Conservation (phyloP, 768 basidiomycete species). For the Galerina marginata region DNA sequence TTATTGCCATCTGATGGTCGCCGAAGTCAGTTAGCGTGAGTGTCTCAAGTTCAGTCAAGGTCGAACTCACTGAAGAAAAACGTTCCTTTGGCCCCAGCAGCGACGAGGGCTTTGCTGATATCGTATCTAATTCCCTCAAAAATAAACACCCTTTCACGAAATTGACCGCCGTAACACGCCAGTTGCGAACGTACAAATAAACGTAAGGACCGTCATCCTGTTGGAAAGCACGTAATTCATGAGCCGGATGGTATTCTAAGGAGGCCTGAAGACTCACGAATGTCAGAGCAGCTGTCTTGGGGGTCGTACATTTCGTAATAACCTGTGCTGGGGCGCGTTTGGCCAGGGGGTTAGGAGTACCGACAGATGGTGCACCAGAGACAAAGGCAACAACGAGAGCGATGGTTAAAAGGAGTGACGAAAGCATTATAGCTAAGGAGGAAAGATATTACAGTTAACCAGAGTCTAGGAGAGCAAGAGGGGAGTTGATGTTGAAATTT, state of each 20-base stretch:
- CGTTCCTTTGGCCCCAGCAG: constrained; percentile 33
- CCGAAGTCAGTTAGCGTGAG: background rate
- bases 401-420: constrained; percentile 1
- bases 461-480: background rate
- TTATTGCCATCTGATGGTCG: constrained; percentile 30
- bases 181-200: constrained; percentile 17
- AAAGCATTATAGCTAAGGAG: background rate
- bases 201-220: constrained; percentile 24
- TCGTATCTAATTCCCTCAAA: constrained; percentile 19
- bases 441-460: background rate
- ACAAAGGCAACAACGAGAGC: constrained; percentile 6
- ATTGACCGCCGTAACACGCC: no score
- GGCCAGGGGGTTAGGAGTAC: background rate
- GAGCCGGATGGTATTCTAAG: background rate
- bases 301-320: constrained; percentile 28
- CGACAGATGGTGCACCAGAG: background rate
- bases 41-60: constrained; percentile 4
- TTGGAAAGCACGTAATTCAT: constrained; percentile 24
- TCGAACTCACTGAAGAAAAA: constrained; percentile 34
- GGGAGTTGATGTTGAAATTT: background rate
- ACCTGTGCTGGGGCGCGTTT: constrained; percentile 33
- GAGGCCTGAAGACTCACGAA: constrained; percentile 25
- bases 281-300: constrained; percentile 35
- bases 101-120: constrained; percentile 25
- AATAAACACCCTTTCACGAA: no score